Evolutionary conservation across 179 eudicot genomes (phyloP).

Genomic region (Beta corolliflora): DNA sequence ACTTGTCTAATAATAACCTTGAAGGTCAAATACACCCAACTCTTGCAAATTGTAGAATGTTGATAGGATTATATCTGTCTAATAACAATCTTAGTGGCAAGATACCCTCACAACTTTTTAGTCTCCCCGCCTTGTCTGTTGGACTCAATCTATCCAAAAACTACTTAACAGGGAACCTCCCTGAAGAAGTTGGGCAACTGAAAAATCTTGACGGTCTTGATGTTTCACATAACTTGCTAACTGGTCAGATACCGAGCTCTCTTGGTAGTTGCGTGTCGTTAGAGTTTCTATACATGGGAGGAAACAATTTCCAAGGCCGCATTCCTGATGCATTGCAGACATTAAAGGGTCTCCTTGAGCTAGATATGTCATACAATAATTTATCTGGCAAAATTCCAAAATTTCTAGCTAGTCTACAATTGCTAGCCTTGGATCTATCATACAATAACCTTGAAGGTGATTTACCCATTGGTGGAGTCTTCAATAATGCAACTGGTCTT

Average conservation of each 20-base stretch:
- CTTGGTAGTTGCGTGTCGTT: slow-evolving; percentile 22
- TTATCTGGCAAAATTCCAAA: slow-evolving; percentile 20
- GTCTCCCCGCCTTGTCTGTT: slow-evolving; percentile 16
- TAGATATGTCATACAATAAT: slow-evolving; percentile 29
- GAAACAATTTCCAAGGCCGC: slow-evolving; percentile 24
- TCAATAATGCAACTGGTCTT: slow-evolving; percentile 5
- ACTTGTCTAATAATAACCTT: background rate
- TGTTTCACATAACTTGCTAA: slow-evolving; percentile 20
- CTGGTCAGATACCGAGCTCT: slow-evolving; percentile 28
- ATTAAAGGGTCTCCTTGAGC: slow-evolving; percentile 14
- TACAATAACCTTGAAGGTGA: slow-evolving; percentile 33
- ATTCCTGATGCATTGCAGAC: slow-evolving; percentile 27
- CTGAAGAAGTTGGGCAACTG: slow-evolving; percentile 26
- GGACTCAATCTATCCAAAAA: slow-evolving; percentile 17
- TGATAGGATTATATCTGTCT: slow-evolving; percentile 9
- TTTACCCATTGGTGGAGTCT: slow-evolving; percentile 18
- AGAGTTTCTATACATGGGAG: background rate
- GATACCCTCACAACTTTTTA: slow-evolving; percentile 26
- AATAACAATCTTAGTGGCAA: slow-evolving; percentile 20
- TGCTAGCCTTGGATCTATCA: slow-evolving; percentile 20
- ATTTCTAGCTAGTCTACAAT: slow-evolving; percentile 10
- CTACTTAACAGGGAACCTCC: slow-evolving; percentile 18
- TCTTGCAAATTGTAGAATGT: slow-evolving; percentile 22
- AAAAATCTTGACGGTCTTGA: background rate
- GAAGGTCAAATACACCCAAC: slow-evolving; percentile 28